Base-by-base conservation (phyloP, 2,329 filamentous ascomycete species). In the Penicillium carneum region DNA sequence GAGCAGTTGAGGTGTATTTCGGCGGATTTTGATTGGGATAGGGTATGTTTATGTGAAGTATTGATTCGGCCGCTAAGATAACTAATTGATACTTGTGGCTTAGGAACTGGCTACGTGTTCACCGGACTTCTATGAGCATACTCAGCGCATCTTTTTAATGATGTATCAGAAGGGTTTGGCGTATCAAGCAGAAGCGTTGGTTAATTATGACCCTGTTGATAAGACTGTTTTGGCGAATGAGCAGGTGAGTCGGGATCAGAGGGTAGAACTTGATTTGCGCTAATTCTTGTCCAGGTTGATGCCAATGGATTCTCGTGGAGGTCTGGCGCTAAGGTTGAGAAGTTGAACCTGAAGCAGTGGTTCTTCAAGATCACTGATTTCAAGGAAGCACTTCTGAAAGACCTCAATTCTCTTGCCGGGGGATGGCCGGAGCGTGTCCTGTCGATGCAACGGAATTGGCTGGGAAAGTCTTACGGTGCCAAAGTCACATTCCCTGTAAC, bases 151-250 rank as follows among this genome's bases (percentile, higher is more conserved):
- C 65, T 97, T 97, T 74, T 82, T 96, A 59, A 87, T 90, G 78
- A 83, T 97, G 5, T 84, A 90, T 74, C 82, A 90, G 66, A 85
- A 86, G 61, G 90, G 90, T 0, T 82, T 96, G 18, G 93, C 92
- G 54, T 95, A 95, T 76, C 92, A 93, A 73, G 88, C 87, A 36
- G 89, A 95, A 69, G 91, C 92, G 20, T 80, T 93, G 64, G 93
- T 96, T 69, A 97, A 97, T 77, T 97, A 91, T 80, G 93, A 96
- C 68, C 93, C 93, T 1, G 85, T 96, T 31, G 93, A 97, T 74
- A 89, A 90, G 74, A 97, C 93, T 0, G 93, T 97, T 16, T 82
- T 97, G 61, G 93, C 93, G 11, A 97, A 97, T 74, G 93, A 97
- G 77, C 93, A 97, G 78, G 77, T 79, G 61, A 63, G 39, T 48